Conservation (phyloP, 2,329 filamentous ascomycete species). For the Meredithiella fracta region DNA sequence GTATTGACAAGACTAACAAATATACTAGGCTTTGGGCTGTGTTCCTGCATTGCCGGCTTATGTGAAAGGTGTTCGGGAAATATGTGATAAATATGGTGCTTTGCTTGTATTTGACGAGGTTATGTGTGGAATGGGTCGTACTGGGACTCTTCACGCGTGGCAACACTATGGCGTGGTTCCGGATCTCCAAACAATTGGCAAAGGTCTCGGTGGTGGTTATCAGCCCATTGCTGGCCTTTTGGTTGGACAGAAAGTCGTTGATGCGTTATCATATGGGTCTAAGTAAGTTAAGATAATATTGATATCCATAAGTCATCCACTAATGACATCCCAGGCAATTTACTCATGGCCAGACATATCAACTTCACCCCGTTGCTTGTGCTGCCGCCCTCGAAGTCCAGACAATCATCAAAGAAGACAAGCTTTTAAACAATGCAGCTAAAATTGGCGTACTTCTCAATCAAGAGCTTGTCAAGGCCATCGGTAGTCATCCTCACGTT, state of each 20-base stretch:
- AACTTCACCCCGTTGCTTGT: constrained; percentile 42
- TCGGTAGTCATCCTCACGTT: constrained; percentile 33
- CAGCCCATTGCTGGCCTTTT: constrained; percentile 44
- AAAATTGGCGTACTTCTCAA: constrained; percentile 35
- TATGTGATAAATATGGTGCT: constrained; percentile 56
- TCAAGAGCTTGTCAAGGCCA: constrained; percentile 19
- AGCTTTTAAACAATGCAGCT: constrained; percentile 41
- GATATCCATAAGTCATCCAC: constrained; percentile 16
- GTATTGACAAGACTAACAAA: too few species aligned
- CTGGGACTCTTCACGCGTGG: constrained; percentile 44
- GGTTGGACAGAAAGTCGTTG: constrained; percentile 32
- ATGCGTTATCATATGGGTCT: background rate
- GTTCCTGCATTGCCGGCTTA: constrained; percentile 52
- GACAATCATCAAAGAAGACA: constrained; percentile 37
- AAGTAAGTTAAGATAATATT: constrained; percentile 20
- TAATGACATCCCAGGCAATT: constrained; percentile 17
- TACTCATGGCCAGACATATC: constrained; percentile 44
- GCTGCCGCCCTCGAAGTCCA: constrained; percentile 48
- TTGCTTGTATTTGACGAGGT: constrained; percentile 68
- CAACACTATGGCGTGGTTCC: constrained; percentile 35
- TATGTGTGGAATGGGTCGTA: constrained; percentile 51
- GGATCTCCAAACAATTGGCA: constrained; percentile 50
- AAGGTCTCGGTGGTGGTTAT: constrained; percentile 49
- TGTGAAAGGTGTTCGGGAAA: constrained; percentile 45
- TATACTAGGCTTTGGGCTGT: constrained; percentile 39